These are phyloP conservation scores for Albizia julibrissin DNA, from an alignment of 306 rosid genomes.

Conservation along the genomic window DNA sequence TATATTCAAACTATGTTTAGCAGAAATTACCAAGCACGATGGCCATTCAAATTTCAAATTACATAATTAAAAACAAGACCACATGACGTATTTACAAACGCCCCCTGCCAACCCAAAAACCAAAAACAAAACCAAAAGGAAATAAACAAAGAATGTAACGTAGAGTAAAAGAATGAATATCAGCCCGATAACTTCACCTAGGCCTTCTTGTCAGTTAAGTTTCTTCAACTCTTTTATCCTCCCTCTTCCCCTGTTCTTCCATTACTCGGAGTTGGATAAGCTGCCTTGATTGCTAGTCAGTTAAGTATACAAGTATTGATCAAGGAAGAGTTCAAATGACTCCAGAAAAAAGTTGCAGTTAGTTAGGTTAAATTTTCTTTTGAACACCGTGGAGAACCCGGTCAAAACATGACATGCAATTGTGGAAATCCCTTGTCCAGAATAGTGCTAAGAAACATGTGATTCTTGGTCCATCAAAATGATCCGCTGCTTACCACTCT, in stretches of 20 bases:
- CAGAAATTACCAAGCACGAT: conserved; percentile 27
- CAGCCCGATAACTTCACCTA: conserved; percentile 37
- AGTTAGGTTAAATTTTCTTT: conserved; percentile 39
- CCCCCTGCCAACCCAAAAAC: background rate
- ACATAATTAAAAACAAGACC: conserved; percentile 29
- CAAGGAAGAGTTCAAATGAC: conserved; percentile 39
- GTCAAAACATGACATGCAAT: conserved; percentile 36
- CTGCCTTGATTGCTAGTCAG: conserved; percentile 47
- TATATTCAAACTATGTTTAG: conserved; percentile 33
- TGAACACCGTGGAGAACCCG: conserved; percentile 33
- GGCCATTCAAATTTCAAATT: conserved; percentile 30
- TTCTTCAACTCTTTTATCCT: conserved; percentile 29
- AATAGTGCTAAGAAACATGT: conserved; percentile 42
- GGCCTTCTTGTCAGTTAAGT: conserved; percentile 38
- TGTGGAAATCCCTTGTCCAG: conserved; percentile 23
- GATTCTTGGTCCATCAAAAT: conserved; percentile 79
- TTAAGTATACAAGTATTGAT: conserved; percentile 41
- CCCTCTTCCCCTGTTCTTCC: conserved; percentile 51
- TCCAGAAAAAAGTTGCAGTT: conserved; percentile 33
- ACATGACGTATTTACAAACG: conserved; percentile 49
- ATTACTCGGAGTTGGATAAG: conserved; percentile 42
- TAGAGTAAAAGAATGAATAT: conserved; percentile 36
- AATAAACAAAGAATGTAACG: conserved; percentile 33
- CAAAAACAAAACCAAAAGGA: background rate
- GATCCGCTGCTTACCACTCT: conserved; percentile 86